Evolutionary conservation across 192 early-diverging fungal genomes (phyloP).

Genomic region (Lobosporangium transversale): DNA sequence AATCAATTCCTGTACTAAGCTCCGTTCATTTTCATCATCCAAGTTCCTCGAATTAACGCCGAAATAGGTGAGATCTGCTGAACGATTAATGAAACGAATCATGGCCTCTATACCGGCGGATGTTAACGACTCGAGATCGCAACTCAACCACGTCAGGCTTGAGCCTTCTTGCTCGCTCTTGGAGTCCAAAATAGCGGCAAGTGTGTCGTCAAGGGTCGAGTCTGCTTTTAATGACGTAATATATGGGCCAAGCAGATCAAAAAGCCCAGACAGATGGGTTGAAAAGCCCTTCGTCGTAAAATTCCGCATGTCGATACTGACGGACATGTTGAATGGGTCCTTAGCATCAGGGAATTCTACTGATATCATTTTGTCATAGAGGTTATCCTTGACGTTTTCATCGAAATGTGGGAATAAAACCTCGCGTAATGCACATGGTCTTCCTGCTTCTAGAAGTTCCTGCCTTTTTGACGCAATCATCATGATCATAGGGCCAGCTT

Average conservation of each 20-base stretch:
- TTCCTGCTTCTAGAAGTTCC: neutral
- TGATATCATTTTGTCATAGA: neutral
- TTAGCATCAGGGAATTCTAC: neutral
- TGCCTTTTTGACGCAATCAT: neutral
- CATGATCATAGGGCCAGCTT: neutral
- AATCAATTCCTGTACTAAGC: neutral
- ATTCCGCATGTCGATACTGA: neutral
- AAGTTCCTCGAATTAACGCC: neutral
- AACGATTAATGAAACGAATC: neutral
- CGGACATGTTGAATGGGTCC: neutral
- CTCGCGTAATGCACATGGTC: neutral
- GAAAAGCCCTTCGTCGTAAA: neutral
- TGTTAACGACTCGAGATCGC: neutral
- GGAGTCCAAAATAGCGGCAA: neutral
- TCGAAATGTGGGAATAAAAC: neutral
- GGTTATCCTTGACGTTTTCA: neutral
- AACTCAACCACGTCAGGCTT: neutral
- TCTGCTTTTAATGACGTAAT: neutral
- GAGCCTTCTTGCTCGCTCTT: neutral
- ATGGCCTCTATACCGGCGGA: neutral
- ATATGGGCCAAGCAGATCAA: neutral
- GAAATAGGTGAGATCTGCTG: neutral
- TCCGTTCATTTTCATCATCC: neutral
- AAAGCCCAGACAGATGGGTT: too few species aligned
- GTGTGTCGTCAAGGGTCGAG: slow-evolving; percentile 4